phyloP scores from a whole-genome alignment of 2,329 filamentous ascomycete genomes.

The Nothophaeocryptopus gaeumannii region DNA sequence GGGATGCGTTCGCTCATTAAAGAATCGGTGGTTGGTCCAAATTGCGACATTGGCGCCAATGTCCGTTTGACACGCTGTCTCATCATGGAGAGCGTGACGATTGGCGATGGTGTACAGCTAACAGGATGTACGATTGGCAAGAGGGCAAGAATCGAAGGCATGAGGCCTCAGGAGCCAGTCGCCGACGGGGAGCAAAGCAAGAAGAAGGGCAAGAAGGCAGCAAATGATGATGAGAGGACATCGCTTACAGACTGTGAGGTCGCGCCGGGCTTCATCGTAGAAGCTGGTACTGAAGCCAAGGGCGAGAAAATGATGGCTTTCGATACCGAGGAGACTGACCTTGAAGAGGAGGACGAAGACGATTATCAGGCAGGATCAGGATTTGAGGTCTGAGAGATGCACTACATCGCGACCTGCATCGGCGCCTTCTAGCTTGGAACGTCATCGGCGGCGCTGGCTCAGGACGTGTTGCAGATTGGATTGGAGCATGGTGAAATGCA shows the following conservation, averaged over 20 bases:
- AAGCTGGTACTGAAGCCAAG: constrained; percentile 69
- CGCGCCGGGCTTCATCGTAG: constrained; percentile 77
- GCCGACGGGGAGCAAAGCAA: constrained; percentile 45
- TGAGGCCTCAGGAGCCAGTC: constrained; percentile 17
- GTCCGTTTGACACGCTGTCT: constrained; percentile 83
- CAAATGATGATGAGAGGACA: constrained; percentile 46
- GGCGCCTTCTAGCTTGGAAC: no score
- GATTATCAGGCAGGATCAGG: constrained; percentile 15
- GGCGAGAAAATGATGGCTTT: constrained; percentile 61
- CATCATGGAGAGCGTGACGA: constrained; percentile 84
- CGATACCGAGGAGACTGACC: constrained; percentile 40
- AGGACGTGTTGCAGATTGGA: no score
- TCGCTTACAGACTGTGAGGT: constrained; percentile 87
- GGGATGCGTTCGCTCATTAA: constrained; percentile 91
- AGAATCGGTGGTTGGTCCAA: constrained; percentile 81
- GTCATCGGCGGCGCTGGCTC: no score
- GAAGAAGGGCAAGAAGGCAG: constrained; percentile 49
- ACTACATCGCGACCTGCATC: no score
- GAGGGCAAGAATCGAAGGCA: constrained; percentile 75
- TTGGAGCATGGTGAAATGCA: no score
- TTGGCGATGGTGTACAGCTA: constrained; percentile 80
- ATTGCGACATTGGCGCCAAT: constrained; percentile 82
- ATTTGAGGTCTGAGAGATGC: no score
- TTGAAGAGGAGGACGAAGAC: constrained; percentile 30
- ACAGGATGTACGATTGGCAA: constrained; percentile 85